These are phyloP conservation scores for Thoreauomyces humboldtii DNA, from an alignment of 192 early-diverging fungal genomes.

Conservation along the genomic window DNA sequence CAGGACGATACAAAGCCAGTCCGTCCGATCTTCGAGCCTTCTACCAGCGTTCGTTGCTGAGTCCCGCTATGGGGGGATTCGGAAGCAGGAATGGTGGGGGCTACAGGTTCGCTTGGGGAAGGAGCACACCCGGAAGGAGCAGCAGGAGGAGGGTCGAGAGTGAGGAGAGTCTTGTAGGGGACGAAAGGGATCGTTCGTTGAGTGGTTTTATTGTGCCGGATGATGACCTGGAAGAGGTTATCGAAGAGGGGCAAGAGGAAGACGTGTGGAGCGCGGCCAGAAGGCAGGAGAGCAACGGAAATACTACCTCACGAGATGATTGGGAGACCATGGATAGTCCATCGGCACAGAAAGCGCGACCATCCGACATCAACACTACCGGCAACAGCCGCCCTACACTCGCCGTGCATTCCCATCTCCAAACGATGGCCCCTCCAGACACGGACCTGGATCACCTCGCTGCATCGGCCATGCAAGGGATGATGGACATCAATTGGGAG, in stretches of 20 bases:
- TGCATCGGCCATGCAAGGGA: not conserved
- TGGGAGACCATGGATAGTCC: not conserved
- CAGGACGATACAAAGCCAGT: not conserved
- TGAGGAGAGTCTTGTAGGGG: conserved; percentile 9
- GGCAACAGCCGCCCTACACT: not conserved
- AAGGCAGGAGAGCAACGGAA: not conserved
- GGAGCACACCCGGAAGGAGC: conserved; percentile 9
- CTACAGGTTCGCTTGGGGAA: conserved; percentile 23
- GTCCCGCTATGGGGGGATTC: conserved; percentile 22
- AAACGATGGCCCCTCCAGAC: not conserved
- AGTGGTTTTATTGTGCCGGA: conserved; percentile 49
- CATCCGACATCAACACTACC: not conserved
- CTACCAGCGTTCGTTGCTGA: conserved; percentile 26
- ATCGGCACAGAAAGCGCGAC: not conserved
- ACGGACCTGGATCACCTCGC: not conserved
- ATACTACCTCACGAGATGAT: not conserved
- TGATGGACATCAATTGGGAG: conserved; percentile 2
- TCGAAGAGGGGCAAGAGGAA: not conserved
- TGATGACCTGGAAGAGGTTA: conserved; percentile 25
- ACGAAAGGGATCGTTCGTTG: conserved; percentile 21
- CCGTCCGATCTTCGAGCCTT: conserved; percentile 19
- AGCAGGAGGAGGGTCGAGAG: conserved; percentile 1
- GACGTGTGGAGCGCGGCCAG: not conserved
- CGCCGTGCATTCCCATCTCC: not conserved
- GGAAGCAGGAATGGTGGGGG: conserved; percentile 1